A percentile compares a stretch with the other conserved stretches of the same genome.
Conservation (phyloP, 805 yeast species). For the Saccharomycopsis vini region DNA sequence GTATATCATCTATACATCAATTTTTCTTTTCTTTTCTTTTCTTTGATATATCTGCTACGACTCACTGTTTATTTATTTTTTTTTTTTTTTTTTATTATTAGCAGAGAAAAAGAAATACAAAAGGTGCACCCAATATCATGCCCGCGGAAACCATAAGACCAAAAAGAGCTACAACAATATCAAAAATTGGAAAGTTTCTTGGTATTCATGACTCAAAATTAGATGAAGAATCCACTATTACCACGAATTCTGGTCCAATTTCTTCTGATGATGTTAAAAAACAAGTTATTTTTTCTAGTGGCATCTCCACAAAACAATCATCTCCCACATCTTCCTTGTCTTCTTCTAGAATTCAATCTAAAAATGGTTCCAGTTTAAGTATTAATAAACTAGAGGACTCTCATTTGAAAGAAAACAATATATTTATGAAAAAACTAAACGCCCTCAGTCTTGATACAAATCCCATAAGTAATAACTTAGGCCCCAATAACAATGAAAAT, state of each 20-base stretch:
- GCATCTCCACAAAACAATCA: background rate
- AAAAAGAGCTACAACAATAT: constrained; percentile 23
- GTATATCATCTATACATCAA: background rate
- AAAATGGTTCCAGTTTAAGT: constrained; percentile 4
- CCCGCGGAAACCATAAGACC: too few species aligned
- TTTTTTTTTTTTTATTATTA: too few species aligned
- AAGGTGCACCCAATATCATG: too few species aligned
- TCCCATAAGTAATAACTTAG: too few species aligned
- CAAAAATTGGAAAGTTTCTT: constrained; percentile 26
- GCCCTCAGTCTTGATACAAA: too few species aligned
- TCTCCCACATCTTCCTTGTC: background rate
- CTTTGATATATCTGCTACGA: background rate
- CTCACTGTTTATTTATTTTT: too few species aligned
- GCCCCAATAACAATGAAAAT: too few species aligned
- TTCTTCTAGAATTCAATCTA: constrained; percentile 1
- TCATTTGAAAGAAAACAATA: background rate
- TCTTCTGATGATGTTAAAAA: background rate
- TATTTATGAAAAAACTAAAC: too few species aligned
- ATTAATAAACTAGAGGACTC: background rate
- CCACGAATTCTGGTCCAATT: background rate
- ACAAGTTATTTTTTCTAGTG: background rate
- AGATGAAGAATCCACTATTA: constrained; percentile 1
- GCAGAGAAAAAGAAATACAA: too few species aligned
- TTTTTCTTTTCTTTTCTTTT: background rate
- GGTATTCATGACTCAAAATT: constrained; percentile 18